Evolutionary conservation across 306 rosid genomes (phyloP).

Genomic region (Aeschynomene evenia): DNA sequence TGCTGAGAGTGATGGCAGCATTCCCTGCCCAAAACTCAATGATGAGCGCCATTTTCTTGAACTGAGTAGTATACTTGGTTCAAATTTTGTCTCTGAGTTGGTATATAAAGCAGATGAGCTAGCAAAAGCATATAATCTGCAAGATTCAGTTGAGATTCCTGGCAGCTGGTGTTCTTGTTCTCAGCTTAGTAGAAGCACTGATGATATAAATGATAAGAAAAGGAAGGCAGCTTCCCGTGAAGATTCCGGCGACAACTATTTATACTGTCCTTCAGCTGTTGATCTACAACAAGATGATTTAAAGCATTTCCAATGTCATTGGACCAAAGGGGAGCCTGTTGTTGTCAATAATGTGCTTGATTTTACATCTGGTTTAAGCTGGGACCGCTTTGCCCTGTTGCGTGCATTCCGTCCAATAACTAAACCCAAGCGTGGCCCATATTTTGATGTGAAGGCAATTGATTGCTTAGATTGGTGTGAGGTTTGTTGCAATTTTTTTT

Average conservation of each 20-base stretch:
- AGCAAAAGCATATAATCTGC: constrained; percentile 33
- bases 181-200: constrained; percentile 17
- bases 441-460: constrained; percentile 41
- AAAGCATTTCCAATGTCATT: constrained; percentile 69
- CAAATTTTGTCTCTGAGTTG: constrained; percentile 41
- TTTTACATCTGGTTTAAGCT: constrained; percentile 60
- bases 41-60: constrained; percentile 60
- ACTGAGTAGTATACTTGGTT: constrained; percentile 48
- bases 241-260: constrained; percentile 56
- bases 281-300: constrained; percentile 44
- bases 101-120: constrained; percentile 58
- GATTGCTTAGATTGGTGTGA: constrained; percentile 78
- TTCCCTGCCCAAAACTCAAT: constrained; percentile 54
- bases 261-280: constrained; percentile 61
- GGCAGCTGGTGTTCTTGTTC: constrained; percentile 47
- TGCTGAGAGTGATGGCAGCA: constrained; percentile 55
- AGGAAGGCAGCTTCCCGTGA: constrained; percentile 70
- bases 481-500: constrained; percentile 42
- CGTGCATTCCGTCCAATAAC: constrained; percentile 61
- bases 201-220: constrained; percentile 4
- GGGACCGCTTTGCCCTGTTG: constrained; percentile 81
- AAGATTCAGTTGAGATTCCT: constrained; percentile 26
- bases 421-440: constrained; percentile 26
- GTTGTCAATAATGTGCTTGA: constrained; percentile 61
- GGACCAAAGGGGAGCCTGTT: constrained; percentile 66